Evolutionary conservation across 768 basidiomycete genomes (phyloP), one percentile per base, ranked within the genome.

Genomic region (Mrakia gelida): DNA sequence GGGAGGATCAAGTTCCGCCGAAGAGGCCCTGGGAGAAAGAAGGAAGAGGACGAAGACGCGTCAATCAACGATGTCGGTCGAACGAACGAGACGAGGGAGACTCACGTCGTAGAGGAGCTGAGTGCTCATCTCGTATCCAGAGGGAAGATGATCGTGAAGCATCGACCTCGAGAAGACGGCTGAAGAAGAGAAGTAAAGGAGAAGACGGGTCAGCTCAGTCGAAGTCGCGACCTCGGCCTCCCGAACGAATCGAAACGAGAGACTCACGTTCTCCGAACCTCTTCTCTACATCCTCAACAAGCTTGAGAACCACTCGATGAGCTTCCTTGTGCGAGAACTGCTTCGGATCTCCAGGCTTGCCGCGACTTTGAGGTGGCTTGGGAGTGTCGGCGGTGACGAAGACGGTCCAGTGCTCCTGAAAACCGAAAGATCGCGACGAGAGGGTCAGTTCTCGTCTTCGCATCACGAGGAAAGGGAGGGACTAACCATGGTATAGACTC

Each of bases 401-500:
- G 45, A 82, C 80, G 52, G 81, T 79, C 73, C 81, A 82, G 67
- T 80, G 81, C 77, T 82, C 81, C 80, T 82, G 71, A 26, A 30
- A 7, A 34, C 13, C 30, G 23, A 26, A 30, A 11, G n/a, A n/a
- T n/a, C n/a, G 26, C 23, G 16, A 52, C 2, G 28, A 49, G 34
- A 15, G 30, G 15, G 26, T n/a, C 45, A 71, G 41, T 18, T 8
- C 43, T 16, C n/a, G 9, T 3, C 0, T 41, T 67, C 30, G 45
- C 4, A 2, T n/a, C 23, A 41, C 0, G 26, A 73, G 61, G 21
- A 32, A 34, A 26, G 74, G 11, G 59, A 59, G 16, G 32, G 18
- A 54, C 34, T 54, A 75, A 84, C 84, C 80, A 83, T 82, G 38
- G 82, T 81, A 75, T 83, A 83, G 7, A 82, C 81, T 28, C 45